phyloP scores from a whole-genome alignment of 2,329 filamentous ascomycete species.

The Botrytis fabae region DNA sequence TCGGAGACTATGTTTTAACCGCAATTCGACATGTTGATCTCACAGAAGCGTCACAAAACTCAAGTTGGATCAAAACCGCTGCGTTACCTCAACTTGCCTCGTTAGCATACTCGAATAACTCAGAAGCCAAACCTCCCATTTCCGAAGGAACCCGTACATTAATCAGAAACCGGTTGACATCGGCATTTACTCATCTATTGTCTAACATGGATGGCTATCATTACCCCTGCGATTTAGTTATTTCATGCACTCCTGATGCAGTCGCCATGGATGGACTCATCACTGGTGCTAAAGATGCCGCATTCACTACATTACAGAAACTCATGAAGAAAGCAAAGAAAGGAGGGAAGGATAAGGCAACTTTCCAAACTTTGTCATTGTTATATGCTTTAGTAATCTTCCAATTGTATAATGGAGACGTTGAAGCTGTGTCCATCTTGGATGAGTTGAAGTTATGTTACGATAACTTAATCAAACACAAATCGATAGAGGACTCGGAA shows the following conservation, averaged over 20 bases:
- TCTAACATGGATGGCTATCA: conserved; percentile 54
- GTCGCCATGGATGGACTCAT: conserved; percentile 58
- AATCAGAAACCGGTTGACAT: conserved; percentile 57
- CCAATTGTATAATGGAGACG: conserved; percentile 86
- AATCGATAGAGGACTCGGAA: conserved; percentile 51
- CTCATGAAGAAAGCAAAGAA: conserved; percentile 48
- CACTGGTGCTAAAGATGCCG: conserved; percentile 53
- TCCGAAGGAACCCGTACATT: conserved; percentile 56
- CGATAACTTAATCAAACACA: conserved; percentile 56
- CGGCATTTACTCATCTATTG: conserved; percentile 59
- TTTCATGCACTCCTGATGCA: conserved; percentile 40
- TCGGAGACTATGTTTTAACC: conserved; percentile 39
- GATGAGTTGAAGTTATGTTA: conserved; percentile 79
- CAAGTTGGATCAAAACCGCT: conserved; percentile 33
- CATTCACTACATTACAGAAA: conserved; percentile 54
- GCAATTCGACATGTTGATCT: conserved; percentile 37
- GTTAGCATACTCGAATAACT: conserved; percentile 54
- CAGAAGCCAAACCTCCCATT: conserved; percentile 46
- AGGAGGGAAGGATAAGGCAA: conserved; percentile 37
- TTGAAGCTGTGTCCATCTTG: conserved; percentile 79
- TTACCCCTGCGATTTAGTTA: conserved; percentile 41
- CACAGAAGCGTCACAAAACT: conserved; percentile 27
- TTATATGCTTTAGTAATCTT: conserved; percentile 83
- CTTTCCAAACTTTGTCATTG: conserved; percentile 67
- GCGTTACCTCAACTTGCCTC: conserved; percentile 46